Evolutionary conservation across 225 moss, liverwort and hornwort genomes (phyloP), one percentile per base, ranked within the genome.

Genomic region (Sphagnum tenellum): DNA sequence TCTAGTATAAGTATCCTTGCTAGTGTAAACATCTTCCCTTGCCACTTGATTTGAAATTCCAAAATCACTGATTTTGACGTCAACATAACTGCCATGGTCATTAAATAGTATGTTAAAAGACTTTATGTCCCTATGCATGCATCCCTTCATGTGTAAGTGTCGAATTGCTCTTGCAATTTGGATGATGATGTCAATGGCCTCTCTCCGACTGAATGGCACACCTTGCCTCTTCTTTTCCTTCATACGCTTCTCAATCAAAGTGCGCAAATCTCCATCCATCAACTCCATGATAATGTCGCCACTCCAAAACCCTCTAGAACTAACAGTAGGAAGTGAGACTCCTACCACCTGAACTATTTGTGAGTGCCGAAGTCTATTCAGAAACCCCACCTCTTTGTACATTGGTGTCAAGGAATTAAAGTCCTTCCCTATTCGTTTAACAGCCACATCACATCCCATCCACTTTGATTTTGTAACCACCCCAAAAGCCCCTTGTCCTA

Each of bases 21-120:
- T 66, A 14, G 44, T 4, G 60, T 29, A 14, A 74, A 73, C 48
- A 60, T 63, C 3, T 62, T 72, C 68, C 29, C 9, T 59, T 54
- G 67, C 71, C 59, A 63, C 44, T 47, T 67, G 45, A 68, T 71
- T 44, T 55, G 71, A 48, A 71, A 69, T 13, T n/a, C 0, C n/a
- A 59, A 77, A 60, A 44, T 74, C 81, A 47, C 46, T 0, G 7
- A 81, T 60, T 62, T 74, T 77, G 46, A 81, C 74, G 45, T 74
- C 64, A 0, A 77, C 59, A 50, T 56, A 29, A 0, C 61, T 4
- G 7, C 45, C 6, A 44, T 53, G 60, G 44, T 68, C 59, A 44
- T 71, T 76, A 7, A 77, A 67, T 63, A 77, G 3, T 29, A 80
- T 70, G 52, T 80, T 74, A 8, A 70, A 74, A 73, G 73, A 66